Conservation (phyloP, 2,329 filamentous ascomycete genomes). For the Aspergillus sp. region DNA sequence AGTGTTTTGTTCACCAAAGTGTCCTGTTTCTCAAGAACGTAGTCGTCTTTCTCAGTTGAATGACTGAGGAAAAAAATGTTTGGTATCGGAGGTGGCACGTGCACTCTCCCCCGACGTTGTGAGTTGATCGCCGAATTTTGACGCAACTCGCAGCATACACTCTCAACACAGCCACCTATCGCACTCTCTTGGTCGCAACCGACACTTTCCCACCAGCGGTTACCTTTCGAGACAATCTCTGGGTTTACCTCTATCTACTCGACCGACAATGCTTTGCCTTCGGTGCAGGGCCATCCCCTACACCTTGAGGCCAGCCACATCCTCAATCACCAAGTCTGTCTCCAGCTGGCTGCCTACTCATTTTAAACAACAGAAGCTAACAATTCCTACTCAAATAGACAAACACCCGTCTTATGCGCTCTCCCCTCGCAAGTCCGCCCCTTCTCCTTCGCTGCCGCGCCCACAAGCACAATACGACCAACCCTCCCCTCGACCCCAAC, state of each 20-base stretch:
- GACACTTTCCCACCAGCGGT: conserved; percentile 10
- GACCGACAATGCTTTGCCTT: conserved; percentile 38
- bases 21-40: not conserved
- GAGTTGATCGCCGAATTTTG: conserved; percentile 37
- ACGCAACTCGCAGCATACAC: conserved; percentile 25
- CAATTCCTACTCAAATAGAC: not conserved
- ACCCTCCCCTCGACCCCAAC: conserved; percentile 16
- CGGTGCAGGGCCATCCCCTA: conserved; percentile 39
- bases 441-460: conserved; percentile 18
- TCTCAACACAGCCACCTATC: not conserved
- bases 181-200: conserved; percentile 22
- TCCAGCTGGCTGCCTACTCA: not conserved
- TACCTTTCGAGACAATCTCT: not conserved
- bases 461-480: conserved; percentile 6
- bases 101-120: conserved; percentile 32
- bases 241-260: not conserved
- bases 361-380: not conserved
- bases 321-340: conserved; percentile 31
- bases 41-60: not conserved
- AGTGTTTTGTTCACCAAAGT: not conserved
- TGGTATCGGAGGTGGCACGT: conserved; percentile 31
- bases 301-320: conserved; percentile 28
- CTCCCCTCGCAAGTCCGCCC: conserved; percentile 21
- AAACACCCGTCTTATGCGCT: not conserved
- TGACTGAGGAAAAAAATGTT: conserved; percentile 22